A percentile compares a stretch with the other conserved stretches of the same genome.
Evolutionary conservation across 129 eudicot genomes (phyloP).

Genomic region (Erigeron canadensis): DNA sequence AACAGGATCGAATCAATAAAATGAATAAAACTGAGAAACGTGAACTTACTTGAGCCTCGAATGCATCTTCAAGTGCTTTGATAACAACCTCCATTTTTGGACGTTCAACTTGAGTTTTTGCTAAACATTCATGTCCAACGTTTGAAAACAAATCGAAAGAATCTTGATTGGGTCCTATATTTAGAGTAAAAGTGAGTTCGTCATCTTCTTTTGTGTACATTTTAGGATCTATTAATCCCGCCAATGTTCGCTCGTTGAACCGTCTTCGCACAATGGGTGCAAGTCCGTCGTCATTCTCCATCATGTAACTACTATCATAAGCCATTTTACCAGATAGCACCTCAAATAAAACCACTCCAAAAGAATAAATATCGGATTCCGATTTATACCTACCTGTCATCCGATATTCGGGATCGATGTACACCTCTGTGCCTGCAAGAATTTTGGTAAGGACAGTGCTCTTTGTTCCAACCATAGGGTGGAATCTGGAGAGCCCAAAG

Average conservation of each 20-base stretch:
- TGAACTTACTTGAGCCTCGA: neutral
- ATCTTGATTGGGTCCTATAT: slow-evolving; percentile 13
- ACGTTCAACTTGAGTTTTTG: no score
- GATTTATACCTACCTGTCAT: neutral
- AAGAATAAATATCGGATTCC: no score
- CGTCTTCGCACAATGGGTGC: slow-evolving; percentile 12
- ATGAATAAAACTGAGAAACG: no score
- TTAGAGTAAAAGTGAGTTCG: slow-evolving; percentile 1
- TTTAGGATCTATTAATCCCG: slow-evolving; percentile 10
- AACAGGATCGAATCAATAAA: no score
- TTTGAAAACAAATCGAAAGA: neutral
- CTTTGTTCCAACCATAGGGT: neutral
- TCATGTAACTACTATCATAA: neutral
- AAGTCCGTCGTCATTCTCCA: neutral
- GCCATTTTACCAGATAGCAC: slow-evolving; percentile 12
- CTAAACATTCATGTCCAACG: neutral
- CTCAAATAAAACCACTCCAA: no score
- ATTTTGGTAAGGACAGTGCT: neutral
- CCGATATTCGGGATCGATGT: neutral
- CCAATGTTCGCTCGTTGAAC: neutral
- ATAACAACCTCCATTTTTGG: no score
- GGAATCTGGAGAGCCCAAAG: slow-evolving; percentile 19
- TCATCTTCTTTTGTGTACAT: slow-evolving; percentile 1
- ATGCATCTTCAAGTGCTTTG: slow-evolving; percentile 4
- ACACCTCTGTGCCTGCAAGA: neutral